phyloP scores from a whole-genome alignment of 2,329 filamentous ascomycete genomes.

The Phaeomoniella chlamydospora region DNA sequence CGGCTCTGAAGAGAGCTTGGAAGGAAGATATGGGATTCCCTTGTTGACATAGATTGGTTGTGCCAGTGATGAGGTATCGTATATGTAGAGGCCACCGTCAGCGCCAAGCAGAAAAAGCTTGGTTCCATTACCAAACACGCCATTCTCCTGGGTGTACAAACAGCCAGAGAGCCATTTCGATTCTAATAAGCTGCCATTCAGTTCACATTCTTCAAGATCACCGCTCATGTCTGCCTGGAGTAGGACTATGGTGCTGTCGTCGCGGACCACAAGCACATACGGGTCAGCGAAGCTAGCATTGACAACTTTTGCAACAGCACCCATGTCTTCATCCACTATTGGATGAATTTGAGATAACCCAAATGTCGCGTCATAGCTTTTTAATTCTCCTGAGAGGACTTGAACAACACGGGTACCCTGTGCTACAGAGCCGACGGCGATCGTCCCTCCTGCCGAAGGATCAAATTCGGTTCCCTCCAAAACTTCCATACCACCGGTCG shows the following conservation, averaged over 20 bases:
- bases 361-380: conserved; percentile 80
- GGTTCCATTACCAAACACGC: conserved; percentile 43
- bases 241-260: conserved; percentile 68
- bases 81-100: conserved; percentile 54
- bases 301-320: conserved; percentile 57
- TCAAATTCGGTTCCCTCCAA: conserved; percentile 83
- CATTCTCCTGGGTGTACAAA: conserved; percentile 56
- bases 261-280: conserved; percentile 67
- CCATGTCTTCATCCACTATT: conserved; percentile 82
- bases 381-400: conserved; percentile 70
- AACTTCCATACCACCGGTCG: conserved; percentile 58
- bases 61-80: conserved; percentile 57
- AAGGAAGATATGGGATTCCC: conserved; percentile 63
- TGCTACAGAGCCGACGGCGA: conserved; percentile 76
- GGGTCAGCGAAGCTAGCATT: conserved; percentile 77
- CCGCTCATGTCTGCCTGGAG: conserved; percentile 66
- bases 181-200: conserved; percentile 41
- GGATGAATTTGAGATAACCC: conserved; percentile 82
- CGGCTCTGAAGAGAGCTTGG: conserved; percentile 59
- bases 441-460: conserved; percentile 68
- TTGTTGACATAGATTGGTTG: conserved; percentile 61
- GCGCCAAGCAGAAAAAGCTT: conserved; percentile 65
- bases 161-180: conserved; percentile 74
- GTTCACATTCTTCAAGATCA: conserved; percentile 71
- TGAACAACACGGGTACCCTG: conserved; percentile 71